Percentiles rank a stretch among this genome's conserved stretches.
These are phyloP conservation scores for Sphagnurus paluster DNA, from an alignment of 1,284 basidiomycete species.

Conservation along the genomic window DNA sequence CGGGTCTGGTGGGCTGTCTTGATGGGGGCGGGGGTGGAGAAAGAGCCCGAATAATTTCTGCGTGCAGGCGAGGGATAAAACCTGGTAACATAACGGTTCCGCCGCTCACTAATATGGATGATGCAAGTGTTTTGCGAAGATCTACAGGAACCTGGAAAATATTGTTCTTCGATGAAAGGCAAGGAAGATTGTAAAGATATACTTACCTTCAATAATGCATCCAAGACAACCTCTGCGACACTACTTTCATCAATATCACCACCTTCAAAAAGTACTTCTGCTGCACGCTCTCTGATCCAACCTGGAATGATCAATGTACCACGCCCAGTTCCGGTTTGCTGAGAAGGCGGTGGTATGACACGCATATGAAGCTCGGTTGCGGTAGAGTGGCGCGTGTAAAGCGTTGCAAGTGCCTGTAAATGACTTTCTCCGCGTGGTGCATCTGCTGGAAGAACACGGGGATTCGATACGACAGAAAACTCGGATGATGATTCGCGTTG, in stretches of 20 bases:
- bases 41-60: constrained; percentile 69
- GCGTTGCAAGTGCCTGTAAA: constrained; percentile 61
- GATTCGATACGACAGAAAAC: constrained; percentile 52
- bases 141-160: constrained; percentile 79
- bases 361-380: constrained; percentile 69
- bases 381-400: constrained; percentile 73
- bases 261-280: constrained; percentile 88
- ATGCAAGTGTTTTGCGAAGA: constrained; percentile 77
- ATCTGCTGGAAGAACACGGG: constrained; percentile 28
- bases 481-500: constrained; percentile 60
- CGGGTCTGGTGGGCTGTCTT: constrained; percentile 36
- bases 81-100: constrained; percentile 92
- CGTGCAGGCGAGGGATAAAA: constrained; percentile 83
- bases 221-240: constrained; percentile 78
- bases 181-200: not conserved
- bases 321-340: constrained; percentile 67
- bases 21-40: constrained; percentile 37
- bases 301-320: constrained; percentile 88
- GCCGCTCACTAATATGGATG: constrained; percentile 82
- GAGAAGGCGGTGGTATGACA: constrained; percentile 62
- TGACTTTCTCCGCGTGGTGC: constrained; percentile 46
- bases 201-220: constrained; percentile 73
- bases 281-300: constrained; percentile 90
- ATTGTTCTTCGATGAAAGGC: constrained; percentile 2
- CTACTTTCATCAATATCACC: constrained; percentile 86